Evolutionary conservation across 2,329 filamentous ascomycete genomes (phyloP), one percentile per base, ranked within the genome.

Genomic region (Emmonsia crescens): DNA sequence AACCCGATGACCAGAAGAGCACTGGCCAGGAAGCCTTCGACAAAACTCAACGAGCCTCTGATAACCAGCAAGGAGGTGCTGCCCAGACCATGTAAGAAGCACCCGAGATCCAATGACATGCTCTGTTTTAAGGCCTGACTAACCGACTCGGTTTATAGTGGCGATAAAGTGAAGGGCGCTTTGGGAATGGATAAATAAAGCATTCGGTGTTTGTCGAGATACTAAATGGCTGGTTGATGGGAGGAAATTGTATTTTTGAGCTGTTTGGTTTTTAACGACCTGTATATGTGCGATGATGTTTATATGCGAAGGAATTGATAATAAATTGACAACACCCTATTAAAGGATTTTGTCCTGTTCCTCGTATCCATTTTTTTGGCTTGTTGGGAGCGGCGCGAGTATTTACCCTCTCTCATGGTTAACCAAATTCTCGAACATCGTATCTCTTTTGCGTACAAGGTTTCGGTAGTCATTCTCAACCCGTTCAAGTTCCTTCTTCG

Each of bases 391-490:
- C 19, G 9, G 49, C 6, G 27, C 5, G 14, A 24, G 56, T 24
- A 56, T 33, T 33, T 55, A 59, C 21, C 51, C 33, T 46, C 29
- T 42, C 48, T 49, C 40, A 49, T 54, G 40, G 51, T 85, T 84
- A 2, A 90, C 84, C 55, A 94, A 72, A 1, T 80, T 82, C 70
- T 93, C 90, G 71, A 96, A 95, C 60, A 90, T 79, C 36, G 77
- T 80, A 71, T 96, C 90, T 60, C 91, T 82, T 66, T 81, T 80
- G 65, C 79, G 79, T 33, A 81, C 85, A 59, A 90, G 75, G 10
- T 76, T 75, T 46, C 81, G 79, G 54, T 96, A 76, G 68, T 91
- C 84, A 1, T 77, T 76, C 63, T 88, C 83, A 51, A 91, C 75
- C 36, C 80, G 77, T 65, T 89, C 87, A 33, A 96, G 79, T 71